Percentiles rank a stretch among this genome's conserved stretches.
These are phyloP conservation scores for Cutaneotrichosporon spelunceum DNA, from an alignment of 1,284 basidiomycete genomes.

Conservation along the genomic window DNA sequence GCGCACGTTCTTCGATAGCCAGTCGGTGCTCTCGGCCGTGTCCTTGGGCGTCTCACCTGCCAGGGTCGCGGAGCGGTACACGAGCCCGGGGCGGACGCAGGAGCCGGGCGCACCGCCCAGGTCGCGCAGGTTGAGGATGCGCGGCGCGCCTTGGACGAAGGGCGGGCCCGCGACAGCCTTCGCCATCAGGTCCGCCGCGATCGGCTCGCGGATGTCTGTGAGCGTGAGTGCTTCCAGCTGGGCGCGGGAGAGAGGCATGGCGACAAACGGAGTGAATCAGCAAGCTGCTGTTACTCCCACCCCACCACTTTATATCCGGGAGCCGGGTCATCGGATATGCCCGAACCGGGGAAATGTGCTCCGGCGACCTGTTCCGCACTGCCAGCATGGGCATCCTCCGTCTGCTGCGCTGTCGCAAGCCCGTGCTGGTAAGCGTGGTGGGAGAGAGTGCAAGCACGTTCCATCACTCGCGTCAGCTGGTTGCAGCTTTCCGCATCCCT, in stretches of 20 bases:
- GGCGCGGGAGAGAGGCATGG: slow-evolving; percentile 2
- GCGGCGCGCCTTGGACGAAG: slow-evolving; percentile 8
- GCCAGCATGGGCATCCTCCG: no score
- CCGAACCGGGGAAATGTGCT: background rate
- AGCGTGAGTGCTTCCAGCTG: slow-evolving; percentile 9
- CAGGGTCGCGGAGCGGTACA: slow-evolving; percentile 15
- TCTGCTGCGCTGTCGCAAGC: no score
- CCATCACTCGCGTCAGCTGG: background rate
- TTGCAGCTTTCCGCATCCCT: background rate
- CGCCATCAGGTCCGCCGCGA: slow-evolving; percentile 3
- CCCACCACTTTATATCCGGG: background rate
- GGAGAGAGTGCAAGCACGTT: background rate
- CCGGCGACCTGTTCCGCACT: no score
- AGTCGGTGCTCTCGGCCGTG: slow-evolving; percentile 6
- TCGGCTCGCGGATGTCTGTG: slow-evolving; percentile 5
- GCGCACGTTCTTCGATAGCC: slow-evolving; percentile 13
- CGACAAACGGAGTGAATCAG: background rate
- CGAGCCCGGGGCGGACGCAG: slow-evolving; percentile 6
- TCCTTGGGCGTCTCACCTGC: slow-evolving; percentile 5
- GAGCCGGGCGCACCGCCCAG: slow-evolving; percentile 14
- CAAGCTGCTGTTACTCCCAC: background rate
- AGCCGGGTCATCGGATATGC: background rate
- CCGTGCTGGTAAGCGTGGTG: no score
- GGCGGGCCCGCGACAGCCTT: slow-evolving; percentile 12
- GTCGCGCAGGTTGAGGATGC: slow-evolving; percentile 20